Conservation (phyloP, 768 basidiomycete genomes). For the Agrocybe pediades region DNA sequence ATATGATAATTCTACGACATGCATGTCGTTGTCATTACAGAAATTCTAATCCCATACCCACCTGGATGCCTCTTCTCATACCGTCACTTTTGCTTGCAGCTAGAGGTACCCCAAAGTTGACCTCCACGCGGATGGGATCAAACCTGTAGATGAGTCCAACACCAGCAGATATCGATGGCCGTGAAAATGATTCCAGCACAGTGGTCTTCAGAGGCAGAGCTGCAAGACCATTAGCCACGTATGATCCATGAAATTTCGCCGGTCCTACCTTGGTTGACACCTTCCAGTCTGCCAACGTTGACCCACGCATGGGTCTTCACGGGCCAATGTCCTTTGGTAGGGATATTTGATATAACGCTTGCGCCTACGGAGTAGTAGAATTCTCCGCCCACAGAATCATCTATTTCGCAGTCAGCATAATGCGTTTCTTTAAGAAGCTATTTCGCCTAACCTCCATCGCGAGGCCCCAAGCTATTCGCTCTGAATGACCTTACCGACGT, state of each 20-base stretch:
- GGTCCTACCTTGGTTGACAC: constrained; percentile 50
- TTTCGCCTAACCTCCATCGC: constrained; percentile 63
- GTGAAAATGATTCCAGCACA: constrained; percentile 7
- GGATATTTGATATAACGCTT: constrained; percentile 75
- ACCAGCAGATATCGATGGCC: constrained; percentile 78
- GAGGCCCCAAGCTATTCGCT: constrained; percentile 75
- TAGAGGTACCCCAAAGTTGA: constrained; percentile 87
- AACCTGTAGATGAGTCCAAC: constrained; percentile 83
- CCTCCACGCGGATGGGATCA: constrained; percentile 82
- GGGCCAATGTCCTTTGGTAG: constrained; percentile 79
- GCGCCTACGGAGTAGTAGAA: constrained; percentile 77
- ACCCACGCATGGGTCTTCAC: constrained; percentile 79
- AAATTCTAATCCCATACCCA: constrained; percentile 83
- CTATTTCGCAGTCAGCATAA: too few relatives aligned
- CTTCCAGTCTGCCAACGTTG: constrained; percentile 78
- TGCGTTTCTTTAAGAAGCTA: neutral
- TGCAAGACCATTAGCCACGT: constrained; percentile 5
- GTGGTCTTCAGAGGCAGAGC: constrained; percentile 29
- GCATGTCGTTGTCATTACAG: constrained; percentile 42
- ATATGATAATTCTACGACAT: too few relatives aligned
- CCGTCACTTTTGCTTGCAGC: constrained; percentile 69
- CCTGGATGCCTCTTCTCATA: constrained; percentile 68
- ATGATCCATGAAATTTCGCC: constrained; percentile 19
- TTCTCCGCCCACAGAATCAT: constrained; percentile 85
- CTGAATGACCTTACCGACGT: constrained; percentile 80